Evolutionary conservation across 768 basidiomycete genomes (phyloP).

Genomic region (Leucocoprinus birnbaumii): DNA sequence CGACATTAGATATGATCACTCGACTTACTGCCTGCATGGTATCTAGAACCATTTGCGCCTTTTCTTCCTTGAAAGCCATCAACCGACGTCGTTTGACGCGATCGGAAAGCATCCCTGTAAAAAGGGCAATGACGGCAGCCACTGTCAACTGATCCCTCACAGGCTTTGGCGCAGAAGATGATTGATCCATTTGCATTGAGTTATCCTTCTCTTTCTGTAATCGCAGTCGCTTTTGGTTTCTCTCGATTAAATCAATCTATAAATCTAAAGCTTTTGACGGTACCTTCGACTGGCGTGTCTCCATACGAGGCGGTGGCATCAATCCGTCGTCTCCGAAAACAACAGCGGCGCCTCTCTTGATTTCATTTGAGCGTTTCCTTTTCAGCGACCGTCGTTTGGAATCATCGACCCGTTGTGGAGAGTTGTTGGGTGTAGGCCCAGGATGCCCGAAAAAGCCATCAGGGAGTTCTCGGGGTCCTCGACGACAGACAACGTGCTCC

Average conservation of each 20-base stretch:
- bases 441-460: constrained; percentile 6
- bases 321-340: neutral
- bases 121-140: neutral
- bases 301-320: neutral
- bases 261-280: neutral
- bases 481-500: neutral
- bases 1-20: no score
- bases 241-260: neutral
- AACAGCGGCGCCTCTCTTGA: neutral
- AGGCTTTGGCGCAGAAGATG: neutral
- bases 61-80: constrained; percentile 1
- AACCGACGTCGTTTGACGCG: constrained; percentile 1
- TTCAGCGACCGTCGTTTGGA: neutral
- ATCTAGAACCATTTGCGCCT: constrained; percentile 8
- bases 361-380: neutral
- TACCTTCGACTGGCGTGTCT: constrained; percentile 2
- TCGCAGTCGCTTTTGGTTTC: neutral
- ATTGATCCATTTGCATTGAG: neutral
- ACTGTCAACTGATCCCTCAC: neutral
- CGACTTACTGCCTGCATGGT: constrained; percentile 10
- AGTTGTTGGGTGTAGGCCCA: neutral
- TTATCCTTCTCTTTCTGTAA: neutral
- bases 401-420: neutral
- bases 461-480: neutral
- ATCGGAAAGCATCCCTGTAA: constrained; percentile 3